These are phyloP conservation scores for Hirschioporus abietinus DNA, from an alignment of 768 basidiomycete genomes.

Conservation along the genomic window DNA sequence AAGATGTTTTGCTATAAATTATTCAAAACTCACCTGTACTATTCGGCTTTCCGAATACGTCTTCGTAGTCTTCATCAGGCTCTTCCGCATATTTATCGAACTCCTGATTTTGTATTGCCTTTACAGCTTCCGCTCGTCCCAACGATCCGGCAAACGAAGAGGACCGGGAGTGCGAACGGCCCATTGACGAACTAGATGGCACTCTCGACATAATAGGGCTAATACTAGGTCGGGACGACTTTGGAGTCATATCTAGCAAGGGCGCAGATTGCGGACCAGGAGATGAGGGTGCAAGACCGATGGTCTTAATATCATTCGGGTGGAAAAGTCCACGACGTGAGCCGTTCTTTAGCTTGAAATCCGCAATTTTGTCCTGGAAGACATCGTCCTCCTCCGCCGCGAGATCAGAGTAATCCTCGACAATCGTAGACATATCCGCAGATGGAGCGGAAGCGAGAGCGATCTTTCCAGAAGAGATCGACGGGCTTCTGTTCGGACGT, in stretches of 20 bases:
- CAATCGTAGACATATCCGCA: slow-evolving; percentile 57
- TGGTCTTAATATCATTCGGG: slow-evolving; percentile 82
- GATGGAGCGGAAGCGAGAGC: slow-evolving; percentile 59
- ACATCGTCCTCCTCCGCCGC: slow-evolving; percentile 73
- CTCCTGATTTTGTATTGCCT: slow-evolving; percentile 51
- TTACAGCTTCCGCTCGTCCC: slow-evolving; percentile 59
- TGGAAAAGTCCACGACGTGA: slow-evolving; percentile 75
- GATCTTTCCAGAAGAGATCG: slow-evolving; percentile 36
- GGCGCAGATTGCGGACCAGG: slow-evolving; percentile 68
- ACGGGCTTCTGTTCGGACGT: slow-evolving; percentile 68
- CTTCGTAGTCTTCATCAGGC: slow-evolving; percentile 91
- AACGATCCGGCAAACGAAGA: slow-evolving; percentile 59
- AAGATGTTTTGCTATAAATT: slow-evolving; percentile 5
- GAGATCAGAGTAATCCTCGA: slow-evolving; percentile 91
- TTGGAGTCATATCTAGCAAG: slow-evolving; percentile 48
- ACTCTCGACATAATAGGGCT: slow-evolving; percentile 34
- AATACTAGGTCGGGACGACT: slow-evolving; percentile 48
- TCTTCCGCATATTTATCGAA: slow-evolving; percentile 85
- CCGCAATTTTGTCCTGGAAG: slow-evolving; percentile 73
- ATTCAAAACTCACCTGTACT: slow-evolving; percentile 48
- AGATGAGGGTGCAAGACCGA: slow-evolving; percentile 45
- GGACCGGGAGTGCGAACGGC: slow-evolving; percentile 49
- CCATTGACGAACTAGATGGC: slow-evolving; percentile 19
- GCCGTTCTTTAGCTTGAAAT: slow-evolving; percentile 79
- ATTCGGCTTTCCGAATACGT: slow-evolving; percentile 81